Conservation (phyloP, 1,139 yeast species). For the Pichia sp. region DNA sequence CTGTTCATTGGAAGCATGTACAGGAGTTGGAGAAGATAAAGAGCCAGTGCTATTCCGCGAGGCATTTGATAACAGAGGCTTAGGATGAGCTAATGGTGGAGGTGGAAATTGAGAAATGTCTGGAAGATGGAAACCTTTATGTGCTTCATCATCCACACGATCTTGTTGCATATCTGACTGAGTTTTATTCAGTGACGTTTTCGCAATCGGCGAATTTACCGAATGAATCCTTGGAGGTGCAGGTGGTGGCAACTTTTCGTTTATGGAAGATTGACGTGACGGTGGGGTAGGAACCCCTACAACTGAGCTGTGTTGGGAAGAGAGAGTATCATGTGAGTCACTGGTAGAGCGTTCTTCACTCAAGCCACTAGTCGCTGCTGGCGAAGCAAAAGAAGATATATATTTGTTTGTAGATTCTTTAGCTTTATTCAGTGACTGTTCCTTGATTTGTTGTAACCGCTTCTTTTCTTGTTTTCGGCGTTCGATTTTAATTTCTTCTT, state of each 20-base stretch:
- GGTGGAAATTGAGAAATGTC: slow-evolving; percentile 25
- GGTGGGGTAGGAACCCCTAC: too few relatives aligned
- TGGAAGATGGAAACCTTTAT: slow-evolving; percentile 19
- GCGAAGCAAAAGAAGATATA: not conserved
- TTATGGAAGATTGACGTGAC: too few relatives aligned
- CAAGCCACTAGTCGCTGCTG: not conserved
- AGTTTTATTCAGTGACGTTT: not conserved
- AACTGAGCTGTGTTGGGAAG: not conserved
- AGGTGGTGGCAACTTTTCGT: too few relatives aligned
- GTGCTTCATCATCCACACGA: not conserved
- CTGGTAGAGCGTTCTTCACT: not conserved
- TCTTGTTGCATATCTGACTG: not conserved
- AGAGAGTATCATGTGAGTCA: slow-evolving; percentile 16
- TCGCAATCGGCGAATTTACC: too few relatives aligned
- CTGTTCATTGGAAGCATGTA: not conserved
- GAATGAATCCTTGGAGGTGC: too few relatives aligned
- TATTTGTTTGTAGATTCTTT: slow-evolving; percentile 8
- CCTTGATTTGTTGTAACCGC: slow-evolving; percentile 22
- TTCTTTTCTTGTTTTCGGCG: slow-evolving; percentile 19
- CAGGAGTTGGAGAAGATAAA: not conserved
- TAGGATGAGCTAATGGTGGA: slow-evolving; percentile 20
- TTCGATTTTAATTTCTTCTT: slow-evolving; percentile 19
- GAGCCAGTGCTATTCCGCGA: not conserved
- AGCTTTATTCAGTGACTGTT: slow-evolving; percentile 24
- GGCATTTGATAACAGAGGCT: not conserved